Conservation (phyloP, 805 yeast genomes). For the Saccharomyces paradoxus region DNA sequence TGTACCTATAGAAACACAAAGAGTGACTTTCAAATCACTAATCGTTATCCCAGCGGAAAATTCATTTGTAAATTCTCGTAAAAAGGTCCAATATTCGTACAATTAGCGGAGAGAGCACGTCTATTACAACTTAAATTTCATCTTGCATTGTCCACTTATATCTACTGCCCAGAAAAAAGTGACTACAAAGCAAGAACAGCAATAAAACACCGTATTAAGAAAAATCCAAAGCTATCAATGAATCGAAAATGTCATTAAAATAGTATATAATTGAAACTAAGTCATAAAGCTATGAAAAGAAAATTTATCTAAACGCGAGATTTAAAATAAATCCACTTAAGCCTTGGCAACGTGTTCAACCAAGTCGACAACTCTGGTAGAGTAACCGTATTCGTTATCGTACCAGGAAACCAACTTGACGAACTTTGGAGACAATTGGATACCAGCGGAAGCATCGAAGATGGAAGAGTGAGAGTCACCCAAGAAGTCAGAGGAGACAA, state of each 20-base stretch:
- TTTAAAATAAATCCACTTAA: slow-evolving; percentile 7
- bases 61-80: too few species aligned
- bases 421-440: slow-evolving; percentile 60
- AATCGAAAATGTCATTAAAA: neutral
- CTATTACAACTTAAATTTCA: too few species aligned
- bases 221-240: neutral
- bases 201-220: neutral
- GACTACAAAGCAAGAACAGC: too few species aligned
- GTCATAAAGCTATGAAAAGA: neutral
- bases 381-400: slow-evolving; percentile 71
- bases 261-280: neutral
- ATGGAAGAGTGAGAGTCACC: slow-evolving; percentile 55
- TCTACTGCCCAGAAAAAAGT: too few species aligned
- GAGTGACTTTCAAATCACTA: too few species aligned
- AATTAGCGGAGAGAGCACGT: too few species aligned
- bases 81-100: too few species aligned
- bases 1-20: too few species aligned
- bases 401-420: slow-evolving; percentile 66
- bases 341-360: slow-evolving; percentile 51
- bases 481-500: slow-evolving; percentile 63
- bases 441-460: slow-evolving; percentile 64
- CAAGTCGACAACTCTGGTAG: slow-evolving; percentile 68
- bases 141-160: too few species aligned
- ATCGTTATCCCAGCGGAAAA: too few species aligned
- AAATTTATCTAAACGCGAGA: neutral